phyloP scores from a whole-genome alignment of 202 grass and related monocot species.

The Thinopyrum obtusiflorum region DNA sequence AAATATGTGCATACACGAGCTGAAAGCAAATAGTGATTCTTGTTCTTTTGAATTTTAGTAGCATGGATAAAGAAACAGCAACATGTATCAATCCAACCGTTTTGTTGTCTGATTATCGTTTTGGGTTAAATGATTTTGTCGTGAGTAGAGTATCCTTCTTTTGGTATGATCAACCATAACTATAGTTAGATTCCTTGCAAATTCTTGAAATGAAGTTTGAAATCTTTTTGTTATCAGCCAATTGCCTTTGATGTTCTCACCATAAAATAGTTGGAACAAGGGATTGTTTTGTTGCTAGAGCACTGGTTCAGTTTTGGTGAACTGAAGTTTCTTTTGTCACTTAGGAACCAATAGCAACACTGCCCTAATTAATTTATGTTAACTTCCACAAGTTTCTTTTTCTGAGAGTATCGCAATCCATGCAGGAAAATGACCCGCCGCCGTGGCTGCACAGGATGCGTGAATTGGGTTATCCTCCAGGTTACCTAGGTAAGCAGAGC shows the following conservation, averaged over 20 bases:
- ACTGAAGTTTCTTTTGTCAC: not conserved
- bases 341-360: not conserved
- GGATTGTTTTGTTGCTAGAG: not conserved
- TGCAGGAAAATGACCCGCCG: slow-evolving; percentile 93
- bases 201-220: not conserved
- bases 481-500: slow-evolving; percentile 79
- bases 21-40: slow-evolving; percentile 6
- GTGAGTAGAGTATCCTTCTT: not conserved
- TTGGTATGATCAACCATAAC: not conserved
- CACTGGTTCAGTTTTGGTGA: not conserved
- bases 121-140: not conserved
- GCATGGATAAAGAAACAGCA: not conserved
- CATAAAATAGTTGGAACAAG: not conserved
- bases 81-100: not conserved
- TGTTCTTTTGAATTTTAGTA: slow-evolving; percentile 3
- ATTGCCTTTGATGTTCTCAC: not conserved
- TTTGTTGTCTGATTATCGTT: not conserved
- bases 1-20: not conserved
- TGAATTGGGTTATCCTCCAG: slow-evolving; percentile 93
- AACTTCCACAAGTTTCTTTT: slow-evolving; percentile 1
- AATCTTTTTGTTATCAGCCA: not conserved
- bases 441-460: slow-evolving; percentile 95
- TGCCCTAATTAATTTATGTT: not conserved
- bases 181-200: not conserved
- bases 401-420: slow-evolving; percentile 21